Evolutionary conservation across 2,329 filamentous ascomycete genomes (phyloP).

Genomic region (Fusarium zealandicum): DNA sequence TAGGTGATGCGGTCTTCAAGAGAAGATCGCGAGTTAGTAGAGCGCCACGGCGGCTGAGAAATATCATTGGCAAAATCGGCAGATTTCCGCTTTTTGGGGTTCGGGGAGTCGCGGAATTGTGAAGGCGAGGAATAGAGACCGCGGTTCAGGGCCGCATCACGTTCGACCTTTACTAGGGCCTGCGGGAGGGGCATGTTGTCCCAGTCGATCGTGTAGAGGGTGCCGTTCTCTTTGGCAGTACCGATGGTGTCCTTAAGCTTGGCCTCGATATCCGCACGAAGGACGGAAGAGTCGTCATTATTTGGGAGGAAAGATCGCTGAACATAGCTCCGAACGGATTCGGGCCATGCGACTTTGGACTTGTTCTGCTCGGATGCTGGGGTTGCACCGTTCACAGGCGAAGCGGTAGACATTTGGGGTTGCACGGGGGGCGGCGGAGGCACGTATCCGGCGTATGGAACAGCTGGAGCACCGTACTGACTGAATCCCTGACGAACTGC

Average conservation of each 20-base stretch:
- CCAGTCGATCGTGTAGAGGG: conserved; percentile 82
- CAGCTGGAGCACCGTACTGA: conserved; percentile 51
- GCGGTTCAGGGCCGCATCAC: conserved; percentile 56
- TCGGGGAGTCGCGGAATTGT: conserved; percentile 43
- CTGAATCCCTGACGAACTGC: conserved; percentile 67
- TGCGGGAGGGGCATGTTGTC: conserved; percentile 83
- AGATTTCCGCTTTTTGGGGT: conserved; percentile 84
- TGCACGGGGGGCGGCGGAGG: conserved; percentile 40
- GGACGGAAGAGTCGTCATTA: conserved; percentile 70
- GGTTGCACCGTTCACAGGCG: conserved; percentile 41
- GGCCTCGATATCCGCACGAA: conserved; percentile 75
- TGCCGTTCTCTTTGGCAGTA: conserved; percentile 75
- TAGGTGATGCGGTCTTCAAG: conserved; percentile 81
- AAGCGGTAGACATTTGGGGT: conserved; percentile 36
- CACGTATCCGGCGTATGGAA: conserved; percentile 45
- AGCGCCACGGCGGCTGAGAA: conserved; percentile 74
- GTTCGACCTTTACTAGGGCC: conserved; percentile 78
- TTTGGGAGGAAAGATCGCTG: conserved; percentile 83
- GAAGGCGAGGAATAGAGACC: conserved; percentile 41
- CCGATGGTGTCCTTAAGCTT: conserved; percentile 89
- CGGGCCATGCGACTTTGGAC: conserved; percentile 79
- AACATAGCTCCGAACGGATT: conserved; percentile 86
- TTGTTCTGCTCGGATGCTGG: conserved; percentile 48
- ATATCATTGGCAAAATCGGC: conserved; percentile 64
- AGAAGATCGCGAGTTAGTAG: conserved; percentile 64